Percentiles rank a stretch among this genome's conserved stretches.
phyloP scores from a whole-genome alignment of 805 yeast species.

The Isabelozyma pseudorhagii region DNA sequence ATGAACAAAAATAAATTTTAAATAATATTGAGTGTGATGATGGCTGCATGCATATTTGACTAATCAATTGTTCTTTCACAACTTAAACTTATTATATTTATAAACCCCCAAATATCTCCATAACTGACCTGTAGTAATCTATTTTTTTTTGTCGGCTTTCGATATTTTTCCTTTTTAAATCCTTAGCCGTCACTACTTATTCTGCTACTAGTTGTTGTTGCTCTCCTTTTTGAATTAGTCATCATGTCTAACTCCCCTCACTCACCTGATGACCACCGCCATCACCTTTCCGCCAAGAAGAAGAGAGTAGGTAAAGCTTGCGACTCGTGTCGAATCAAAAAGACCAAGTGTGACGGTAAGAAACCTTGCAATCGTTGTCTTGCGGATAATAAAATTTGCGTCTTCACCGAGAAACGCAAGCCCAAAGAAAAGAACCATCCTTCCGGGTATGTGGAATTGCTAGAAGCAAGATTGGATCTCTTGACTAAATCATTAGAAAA shows the following conservation, averaged over 20 bases:
- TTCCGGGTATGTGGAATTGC: slow-evolving; percentile 57
- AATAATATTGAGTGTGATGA: neutral
- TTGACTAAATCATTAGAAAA: slow-evolving; percentile 50
- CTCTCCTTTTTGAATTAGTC: too few species aligned
- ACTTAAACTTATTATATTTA: too few species aligned
- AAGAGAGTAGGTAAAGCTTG: slow-evolving; percentile 65
- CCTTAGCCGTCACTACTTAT: neutral
- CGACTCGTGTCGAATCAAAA: slow-evolving; percentile 59
- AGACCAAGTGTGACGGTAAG: slow-evolving; percentile 62
- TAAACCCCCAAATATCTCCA: too few species aligned
- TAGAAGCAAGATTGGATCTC: slow-evolving; percentile 56
- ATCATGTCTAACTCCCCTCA: neutral
- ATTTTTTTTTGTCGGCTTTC: neutral
- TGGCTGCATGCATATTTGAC: neutral
- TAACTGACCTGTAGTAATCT: too few species aligned
- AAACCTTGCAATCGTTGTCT: slow-evolving; percentile 58
- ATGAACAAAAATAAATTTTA: too few species aligned
- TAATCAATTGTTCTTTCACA: neutral
- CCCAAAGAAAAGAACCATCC: slow-evolving; percentile 56
- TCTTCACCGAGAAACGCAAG: slow-evolving; percentile 54
- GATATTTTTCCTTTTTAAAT: neutral
- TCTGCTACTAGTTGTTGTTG: neutral
- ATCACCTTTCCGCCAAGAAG: slow-evolving; percentile 29
- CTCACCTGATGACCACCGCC: slow-evolving; percentile 5
- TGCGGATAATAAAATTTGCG: slow-evolving; percentile 56